Evolutionary conservation across 164 flowering plant species (phyloP).

Genomic region (Saururus chinensis): DNA sequence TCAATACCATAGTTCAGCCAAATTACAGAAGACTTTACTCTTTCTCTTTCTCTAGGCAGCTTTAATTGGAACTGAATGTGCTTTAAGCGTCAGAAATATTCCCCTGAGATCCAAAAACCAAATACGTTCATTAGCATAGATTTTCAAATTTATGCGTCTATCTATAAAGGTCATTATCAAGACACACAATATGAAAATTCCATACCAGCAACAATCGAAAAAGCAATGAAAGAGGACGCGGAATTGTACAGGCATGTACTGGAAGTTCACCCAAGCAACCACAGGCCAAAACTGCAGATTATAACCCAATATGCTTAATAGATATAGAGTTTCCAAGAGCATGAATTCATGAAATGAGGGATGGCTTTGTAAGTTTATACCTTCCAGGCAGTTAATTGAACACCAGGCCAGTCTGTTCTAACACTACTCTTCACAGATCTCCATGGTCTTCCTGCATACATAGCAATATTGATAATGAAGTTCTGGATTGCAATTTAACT

Average conservation of each 20-base stretch:
- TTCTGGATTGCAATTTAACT: background rate
- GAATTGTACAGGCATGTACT: constrained; percentile 65
- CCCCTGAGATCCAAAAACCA: constrained; percentile 24
- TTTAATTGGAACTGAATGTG: constrained; percentile 41
- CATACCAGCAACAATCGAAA: constrained; percentile 67
- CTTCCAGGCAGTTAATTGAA: constrained; percentile 74
- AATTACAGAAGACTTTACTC: too few relatives aligned
- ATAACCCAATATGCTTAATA: too few relatives aligned
- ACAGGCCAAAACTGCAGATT: constrained; percentile 71
- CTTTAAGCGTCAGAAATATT: constrained; percentile 59
- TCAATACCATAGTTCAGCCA: too few relatives aligned
- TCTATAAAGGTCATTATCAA: background rate
- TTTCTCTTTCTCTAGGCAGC: constrained; percentile 22
- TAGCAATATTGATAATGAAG: background rate
- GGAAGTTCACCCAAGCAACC: constrained; percentile 67
- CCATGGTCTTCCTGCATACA: constrained; percentile 51
- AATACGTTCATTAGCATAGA: background rate
- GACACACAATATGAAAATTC: background rate
- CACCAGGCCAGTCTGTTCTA: constrained; percentile 48
- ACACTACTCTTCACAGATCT: constrained; percentile 47
- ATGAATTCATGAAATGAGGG: background rate
- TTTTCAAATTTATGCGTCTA: background rate
- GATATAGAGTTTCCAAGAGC: background rate
- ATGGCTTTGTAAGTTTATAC: constrained; percentile 17
- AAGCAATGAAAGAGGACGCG: constrained; percentile 70